Conservation (phyloP, 106 monocot genomes). For the Agapanthus africanus region DNA sequence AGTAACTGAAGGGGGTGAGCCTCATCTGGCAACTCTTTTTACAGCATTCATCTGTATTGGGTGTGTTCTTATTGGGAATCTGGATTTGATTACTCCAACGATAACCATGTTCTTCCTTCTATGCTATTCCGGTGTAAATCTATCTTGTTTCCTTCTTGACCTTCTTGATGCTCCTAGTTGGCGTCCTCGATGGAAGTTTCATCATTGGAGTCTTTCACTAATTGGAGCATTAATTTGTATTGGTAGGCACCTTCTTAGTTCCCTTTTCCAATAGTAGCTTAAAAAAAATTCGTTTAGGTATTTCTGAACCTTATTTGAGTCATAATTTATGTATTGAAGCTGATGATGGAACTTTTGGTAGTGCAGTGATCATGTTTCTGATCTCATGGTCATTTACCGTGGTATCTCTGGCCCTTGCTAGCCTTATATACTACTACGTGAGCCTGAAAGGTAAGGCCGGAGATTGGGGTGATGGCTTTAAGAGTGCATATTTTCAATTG, state of each 20-base stretch:
- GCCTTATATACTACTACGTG: conserved; percentile 97
- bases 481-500: conserved; percentile 96
- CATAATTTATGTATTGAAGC: not conserved
- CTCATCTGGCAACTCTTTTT: conserved; percentile 86
- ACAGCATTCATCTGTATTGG: conserved; percentile 85
- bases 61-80: conserved; percentile 92
- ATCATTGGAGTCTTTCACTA: conserved; percentile 98
- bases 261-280: too few relatives aligned
- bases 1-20: conserved; percentile 72
- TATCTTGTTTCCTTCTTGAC: conserved; percentile 93
- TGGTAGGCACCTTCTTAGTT: conserved; percentile 26
- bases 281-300: too few relatives aligned
- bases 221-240: conserved; percentile 79
- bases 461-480: conserved; percentile 99
- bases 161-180: conserved; percentile 99
- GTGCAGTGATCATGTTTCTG: conserved; percentile 93
- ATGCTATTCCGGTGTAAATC: conserved; percentile 91
- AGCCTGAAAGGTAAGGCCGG: conserved; percentile 98
- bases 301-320: too few relatives aligned
- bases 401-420: conserved; percentile 89
- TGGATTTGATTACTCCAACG: conserved; percentile 93
- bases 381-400: conserved; percentile 98
- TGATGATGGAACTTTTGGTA: conserved; percentile 7
- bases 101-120: conserved; percentile 98
- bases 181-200: conserved; percentile 97